Percentiles rank a stretch among this genome's conserved stretches.
phyloP scores from a whole-genome alignment of 768 basidiomycete genomes.

The Crepidotus variabilis region DNA sequence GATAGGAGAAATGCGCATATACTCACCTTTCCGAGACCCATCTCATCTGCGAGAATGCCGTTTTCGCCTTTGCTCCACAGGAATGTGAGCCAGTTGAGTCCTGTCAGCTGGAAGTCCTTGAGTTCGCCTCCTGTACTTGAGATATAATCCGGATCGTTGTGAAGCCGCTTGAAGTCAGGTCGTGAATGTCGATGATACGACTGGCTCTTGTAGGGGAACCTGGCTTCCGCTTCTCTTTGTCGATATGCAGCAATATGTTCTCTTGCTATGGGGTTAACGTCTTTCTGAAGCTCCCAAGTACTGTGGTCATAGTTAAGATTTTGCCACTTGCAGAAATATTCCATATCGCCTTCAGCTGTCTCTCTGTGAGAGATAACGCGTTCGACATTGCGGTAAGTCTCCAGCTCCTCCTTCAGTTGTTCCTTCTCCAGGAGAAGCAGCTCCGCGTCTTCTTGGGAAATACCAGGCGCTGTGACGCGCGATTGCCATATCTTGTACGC shows the following conservation, averaged over 20 bases:
- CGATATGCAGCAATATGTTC: constrained; percentile 79
- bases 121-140: constrained; percentile 71
- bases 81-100: constrained; percentile 98
- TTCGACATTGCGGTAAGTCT: constrained; percentile 88
- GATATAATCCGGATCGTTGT: constrained; percentile 87
- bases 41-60: constrained; percentile 97
- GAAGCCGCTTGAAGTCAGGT: constrained; percentile 79
- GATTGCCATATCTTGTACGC: constrained; percentile 73
- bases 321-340: constrained; percentile 98
- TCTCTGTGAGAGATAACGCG: constrained; percentile 82
- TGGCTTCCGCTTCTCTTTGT: constrained; percentile 68
- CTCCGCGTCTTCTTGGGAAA: constrained; percentile 87
- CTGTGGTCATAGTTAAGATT: constrained; percentile 90
- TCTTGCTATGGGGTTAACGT: constrained; percentile 75
- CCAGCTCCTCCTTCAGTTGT: constrained; percentile 86
- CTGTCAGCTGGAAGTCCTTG: constrained; percentile 98
- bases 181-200: constrained; percentile 63
- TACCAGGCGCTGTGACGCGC: constrained; percentile 56
- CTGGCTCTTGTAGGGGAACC: constrained; percentile 83
- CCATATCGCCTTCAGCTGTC: constrained; percentile 49
- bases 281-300: constrained; percentile 89
- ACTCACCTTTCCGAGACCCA: constrained; percentile 93
- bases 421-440: constrained; percentile 87
- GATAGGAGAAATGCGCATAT: constrained; percentile 6
- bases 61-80: constrained; percentile 94